Evolutionary conservation across 2,329 filamentous ascomycete species (phyloP).

Genomic region (Grosmannia serpens): DNA sequence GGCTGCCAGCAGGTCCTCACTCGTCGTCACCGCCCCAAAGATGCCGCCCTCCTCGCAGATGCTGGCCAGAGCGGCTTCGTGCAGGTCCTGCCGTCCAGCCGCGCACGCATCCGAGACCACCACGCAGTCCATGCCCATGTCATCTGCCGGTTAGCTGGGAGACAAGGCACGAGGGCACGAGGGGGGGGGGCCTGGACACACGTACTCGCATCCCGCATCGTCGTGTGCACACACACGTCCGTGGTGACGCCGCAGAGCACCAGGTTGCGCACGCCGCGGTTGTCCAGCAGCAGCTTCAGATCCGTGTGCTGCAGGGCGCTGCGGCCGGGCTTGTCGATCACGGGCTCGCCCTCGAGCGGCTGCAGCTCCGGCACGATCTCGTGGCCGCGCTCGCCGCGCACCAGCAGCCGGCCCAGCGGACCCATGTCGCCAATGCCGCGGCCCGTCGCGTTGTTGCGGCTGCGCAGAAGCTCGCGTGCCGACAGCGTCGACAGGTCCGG

Average conservation of each 20-base stretch:
- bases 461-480: slow-evolving; percentile 1
- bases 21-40: slow-evolving; percentile 8
- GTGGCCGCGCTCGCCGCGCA: slow-evolving; percentile 8
- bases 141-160: not conserved
- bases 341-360: slow-evolving; percentile 1
- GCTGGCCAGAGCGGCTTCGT: slow-evolving; percentile 4
- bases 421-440: slow-evolving; percentile 7
- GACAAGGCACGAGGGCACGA: not conserved
- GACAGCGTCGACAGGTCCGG: slow-evolving; percentile 7
- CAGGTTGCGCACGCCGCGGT: slow-evolving; percentile 4
- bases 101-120: slow-evolving; percentile 7
- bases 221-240: slow-evolving; percentile 6
- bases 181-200: not conserved
- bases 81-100: slow-evolving; percentile 2
- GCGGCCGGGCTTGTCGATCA: slow-evolving; percentile 8
- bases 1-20: not conserved
- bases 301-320: slow-evolving; percentile 8
- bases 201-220: slow-evolving; percentile 8
- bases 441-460: slow-evolving; percentile 5
- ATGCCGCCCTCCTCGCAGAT: slow-evolving; percentile 9
- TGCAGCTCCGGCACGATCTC: slow-evolving; percentile 5
- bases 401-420: slow-evolving; percentile 6
- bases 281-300: slow-evolving; percentile 6
- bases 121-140: slow-evolving; percentile 8
- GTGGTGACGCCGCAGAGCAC: slow-evolving; percentile 8